phyloP scores from a whole-genome alignment of 2,329 filamentous ascomycete genomes.

The Leptographium wingfieldii region DNA sequence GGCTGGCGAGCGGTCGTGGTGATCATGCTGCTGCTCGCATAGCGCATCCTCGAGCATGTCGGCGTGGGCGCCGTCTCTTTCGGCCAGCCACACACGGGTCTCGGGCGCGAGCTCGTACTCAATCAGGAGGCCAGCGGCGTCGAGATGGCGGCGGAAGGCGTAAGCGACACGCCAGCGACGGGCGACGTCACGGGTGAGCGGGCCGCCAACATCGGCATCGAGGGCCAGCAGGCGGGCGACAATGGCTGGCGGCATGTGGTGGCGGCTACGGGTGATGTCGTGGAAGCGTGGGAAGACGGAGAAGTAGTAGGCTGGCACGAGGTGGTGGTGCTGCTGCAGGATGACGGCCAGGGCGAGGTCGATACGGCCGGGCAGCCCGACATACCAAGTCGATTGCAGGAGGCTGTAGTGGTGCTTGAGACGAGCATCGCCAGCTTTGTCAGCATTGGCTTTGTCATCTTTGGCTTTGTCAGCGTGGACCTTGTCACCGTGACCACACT shows the following conservation, averaged over 20 bases:
- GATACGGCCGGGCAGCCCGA: background rate
- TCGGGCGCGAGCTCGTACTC: background rate
- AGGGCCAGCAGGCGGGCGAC: background rate
- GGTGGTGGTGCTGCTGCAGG: conserved; percentile 1
- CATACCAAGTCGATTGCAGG: background rate
- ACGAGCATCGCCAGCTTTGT: background rate
- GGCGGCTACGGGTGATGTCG: background rate
- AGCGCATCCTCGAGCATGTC: background rate
- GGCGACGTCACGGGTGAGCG: background rate
- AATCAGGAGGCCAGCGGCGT: background rate
- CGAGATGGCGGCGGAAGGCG: background rate
- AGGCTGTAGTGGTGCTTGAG: background rate
- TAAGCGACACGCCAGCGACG: background rate
- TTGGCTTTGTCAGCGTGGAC: too few species aligned
- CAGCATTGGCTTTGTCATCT: background rate
- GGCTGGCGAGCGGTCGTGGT: background rate
- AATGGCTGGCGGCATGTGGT: background rate
- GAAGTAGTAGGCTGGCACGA: conserved; percentile 3
- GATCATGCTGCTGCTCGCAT: background rate
- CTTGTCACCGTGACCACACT: too few species aligned
- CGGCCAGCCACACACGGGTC: background rate
- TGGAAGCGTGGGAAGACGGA: background rate
- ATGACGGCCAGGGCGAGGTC: conserved; percentile 1
- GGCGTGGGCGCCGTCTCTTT: background rate
- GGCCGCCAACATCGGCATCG: background rate